Conservation (phyloP, 768 basidiomycete genomes). For the Calvatia gigantea region DNA sequence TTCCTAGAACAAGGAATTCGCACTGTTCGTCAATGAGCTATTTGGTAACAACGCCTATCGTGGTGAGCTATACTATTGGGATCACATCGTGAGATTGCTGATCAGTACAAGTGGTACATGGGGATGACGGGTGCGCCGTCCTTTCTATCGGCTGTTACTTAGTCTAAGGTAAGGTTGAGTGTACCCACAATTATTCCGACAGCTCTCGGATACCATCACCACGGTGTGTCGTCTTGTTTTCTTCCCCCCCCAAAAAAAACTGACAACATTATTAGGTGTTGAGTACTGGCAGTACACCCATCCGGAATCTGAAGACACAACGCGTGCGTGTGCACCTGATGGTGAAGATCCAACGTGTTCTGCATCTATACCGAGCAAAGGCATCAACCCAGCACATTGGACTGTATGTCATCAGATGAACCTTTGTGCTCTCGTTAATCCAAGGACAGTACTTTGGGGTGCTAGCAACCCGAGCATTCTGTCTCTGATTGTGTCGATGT, state of each 20-base stretch:
- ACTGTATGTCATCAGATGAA: slow-evolving; percentile 28
- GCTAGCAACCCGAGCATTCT: slow-evolving; percentile 34
- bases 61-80: slow-evolving; percentile 25
- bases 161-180: slow-evolving; percentile 20
- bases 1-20: slow-evolving; percentile 41
- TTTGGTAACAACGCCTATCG: slow-evolving; percentile 39
- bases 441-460: slow-evolving; percentile 37
- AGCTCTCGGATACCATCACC: slow-evolving; percentile 48
- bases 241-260: background rate
- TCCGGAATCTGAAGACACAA: slow-evolving; percentile 38
- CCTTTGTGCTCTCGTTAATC: background rate
- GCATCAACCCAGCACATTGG: slow-evolving; percentile 44
- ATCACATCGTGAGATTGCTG: background rate
- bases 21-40: slow-evolving; percentile 38
- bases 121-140: slow-evolving; percentile 39
- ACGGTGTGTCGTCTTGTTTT: slow-evolving; percentile 29
- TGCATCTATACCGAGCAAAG: slow-evolving; percentile 41
- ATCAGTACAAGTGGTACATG: slow-evolving; percentile 40
- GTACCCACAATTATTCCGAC: slow-evolving; percentile 51
- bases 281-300: slow-evolving; percentile 49
- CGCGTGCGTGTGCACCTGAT: slow-evolving; percentile 35
- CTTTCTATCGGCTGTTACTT: background rate
- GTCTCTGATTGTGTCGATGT: too few species aligned
- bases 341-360: slow-evolving; percentile 52
- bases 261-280: slow-evolving; percentile 28